A percentile compares a stretch with the other conserved stretches of the same genome.
phyloP scores from a whole-genome alignment of 2,329 filamentous ascomycete species.

The Fusarium sp. region DNA sequence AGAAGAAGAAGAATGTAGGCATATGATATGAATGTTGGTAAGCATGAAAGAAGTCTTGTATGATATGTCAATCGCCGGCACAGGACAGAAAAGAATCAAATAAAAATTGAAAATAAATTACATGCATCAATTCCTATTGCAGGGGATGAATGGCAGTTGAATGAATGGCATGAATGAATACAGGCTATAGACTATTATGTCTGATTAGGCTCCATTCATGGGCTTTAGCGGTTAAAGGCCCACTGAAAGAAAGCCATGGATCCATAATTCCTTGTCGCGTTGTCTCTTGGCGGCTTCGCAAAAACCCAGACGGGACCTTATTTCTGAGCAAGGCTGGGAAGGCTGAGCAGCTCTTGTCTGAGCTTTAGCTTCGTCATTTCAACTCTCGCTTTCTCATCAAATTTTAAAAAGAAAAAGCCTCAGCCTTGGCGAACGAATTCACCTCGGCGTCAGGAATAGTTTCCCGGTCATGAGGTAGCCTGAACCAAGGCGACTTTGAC shows the following conservation, averaged over 20 bases:
- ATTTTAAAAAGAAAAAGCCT: not conserved
- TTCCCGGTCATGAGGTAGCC: slow-evolving; percentile 38
- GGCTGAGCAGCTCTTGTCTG: slow-evolving; percentile 33
- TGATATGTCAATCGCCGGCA: too few relatives aligned
- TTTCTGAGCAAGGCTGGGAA: slow-evolving; percentile 39
- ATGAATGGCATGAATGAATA: too few relatives aligned
- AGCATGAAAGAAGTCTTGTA: too few relatives aligned
- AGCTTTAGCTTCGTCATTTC: slow-evolving; percentile 2
- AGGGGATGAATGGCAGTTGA: too few relatives aligned
- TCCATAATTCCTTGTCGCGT: not conserved
- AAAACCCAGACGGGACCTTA: slow-evolving; percentile 12
- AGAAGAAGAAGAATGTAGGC: not conserved
- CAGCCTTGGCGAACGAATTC: not conserved
- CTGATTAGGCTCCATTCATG: not conserved
- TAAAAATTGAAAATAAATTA: slow-evolving; percentile 1
- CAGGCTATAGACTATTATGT: too few relatives aligned
- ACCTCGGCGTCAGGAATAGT: not conserved
- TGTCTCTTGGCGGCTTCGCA: slow-evolving; percentile 4
- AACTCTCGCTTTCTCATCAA: not conserved
- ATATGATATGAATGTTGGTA: not conserved
- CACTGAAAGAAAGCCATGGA: slow-evolving; percentile 14
- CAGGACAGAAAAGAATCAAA: not conserved
- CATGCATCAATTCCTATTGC: too few relatives aligned
- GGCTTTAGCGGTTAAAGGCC: slow-evolving; percentile 15
- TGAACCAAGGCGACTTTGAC: slow-evolving; percentile 19